Percentiles rank a stretch among this genome's conserved stretches.
Evolutionary conservation across 1,284 basidiomycete species (phyloP).

Genomic region (Ceratobasidium sp.): DNA sequence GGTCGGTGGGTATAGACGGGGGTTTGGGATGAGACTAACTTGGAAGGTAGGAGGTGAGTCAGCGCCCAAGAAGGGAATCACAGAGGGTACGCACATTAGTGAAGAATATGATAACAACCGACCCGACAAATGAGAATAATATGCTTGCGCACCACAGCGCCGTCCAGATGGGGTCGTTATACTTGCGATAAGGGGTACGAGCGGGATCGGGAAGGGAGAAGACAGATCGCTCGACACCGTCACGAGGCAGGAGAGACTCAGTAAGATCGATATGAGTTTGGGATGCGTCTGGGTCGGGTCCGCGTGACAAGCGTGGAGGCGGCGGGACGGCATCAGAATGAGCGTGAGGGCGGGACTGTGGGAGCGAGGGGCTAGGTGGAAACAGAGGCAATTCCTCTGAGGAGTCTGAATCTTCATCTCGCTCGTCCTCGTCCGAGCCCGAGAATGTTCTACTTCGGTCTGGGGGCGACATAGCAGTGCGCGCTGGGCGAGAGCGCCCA

Average conservation of each 20-base stretch:
- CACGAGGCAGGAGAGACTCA: conserved; percentile 77
- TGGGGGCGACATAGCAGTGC: conserved; percentile 64
- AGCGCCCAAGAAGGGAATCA: conserved; percentile 39
- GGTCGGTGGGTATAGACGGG: conserved; percentile 32
- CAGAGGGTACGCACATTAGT: conserved; percentile 52
- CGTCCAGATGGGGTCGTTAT: conserved; percentile 79
- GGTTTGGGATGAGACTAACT: conserved; percentile 47
- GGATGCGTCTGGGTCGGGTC: conserved; percentile 56
- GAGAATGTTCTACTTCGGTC: conserved; percentile 10
- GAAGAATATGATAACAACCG: conserved; percentile 73
- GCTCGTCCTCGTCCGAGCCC: conserved; percentile 25
- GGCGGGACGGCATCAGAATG: conserved; percentile 53
- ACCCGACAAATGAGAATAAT: conserved; percentile 70
- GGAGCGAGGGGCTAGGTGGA: conserved; percentile 62
- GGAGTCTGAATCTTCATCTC: conserved; percentile 30
- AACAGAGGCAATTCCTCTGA: conserved; percentile 47
- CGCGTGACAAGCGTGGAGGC: conserved; percentile 50
- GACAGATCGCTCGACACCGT: conserved; percentile 70
- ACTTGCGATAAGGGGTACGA: conserved; percentile 71
- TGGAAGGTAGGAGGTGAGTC: conserved; percentile 32
- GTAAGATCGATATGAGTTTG: conserved; percentile 73
- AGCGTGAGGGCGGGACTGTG: conserved; percentile 64
- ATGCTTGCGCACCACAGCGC: conserved; percentile 73
- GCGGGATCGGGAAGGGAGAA: conserved; percentile 82
- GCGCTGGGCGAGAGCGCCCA: conserved; percentile 57